Base-by-base conservation (phyloP, 73 alveolate genomes). In the Paramecium sexaurelia region DNA sequence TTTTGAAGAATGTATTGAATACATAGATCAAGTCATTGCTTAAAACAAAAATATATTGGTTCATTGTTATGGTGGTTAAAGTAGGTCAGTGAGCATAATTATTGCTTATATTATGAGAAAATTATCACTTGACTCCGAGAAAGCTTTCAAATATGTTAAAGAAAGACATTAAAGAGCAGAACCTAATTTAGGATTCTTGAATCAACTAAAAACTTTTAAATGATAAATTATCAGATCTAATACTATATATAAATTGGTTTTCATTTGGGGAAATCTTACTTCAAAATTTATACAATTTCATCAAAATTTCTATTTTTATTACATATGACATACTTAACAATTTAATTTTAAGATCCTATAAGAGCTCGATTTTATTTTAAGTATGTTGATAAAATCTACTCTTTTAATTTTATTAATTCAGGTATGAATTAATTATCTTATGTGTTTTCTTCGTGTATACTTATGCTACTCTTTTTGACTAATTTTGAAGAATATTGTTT, bases 41-140 rank as follows among this genome's bases (percentile, higher is more conserved):
- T 26, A 87, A 32, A 92, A 84, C 1, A 86, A 87, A 40, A 71
- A 69, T 13, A 69, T 69, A 26, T 39, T 94, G n/a, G 95, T 92
- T 7, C 97, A 94, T 61, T 94, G 97, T 69, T 93, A 93, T 10
- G 97, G 94, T 7, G 97, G 97, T 10, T 85, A 85, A 75, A 57
- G 93, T 13, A 66, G 97, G 35, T 92, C 95, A 22, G 95, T 89
- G 61, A 27, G 94, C 1, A 85, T 94, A 27, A 71, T 92, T 22
- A 75, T 55, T 35, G 95, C 95, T 5, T 94, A 94, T 73, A 57
- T 85, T n/a, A 94, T 94, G 97, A 20, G 39, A 8, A 47, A 33
- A 57, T 67, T 57, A 2, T 6, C 24, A 32, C 35, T 69, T 32
- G n/a, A 55, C 1, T 39, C 84, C 5, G 93, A 92, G 39, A 93